These are phyloP conservation scores for Amaranthus hypochondriacus DNA, from an alignment of 148 eudicot genomes.

Conservation along the genomic window DNA sequence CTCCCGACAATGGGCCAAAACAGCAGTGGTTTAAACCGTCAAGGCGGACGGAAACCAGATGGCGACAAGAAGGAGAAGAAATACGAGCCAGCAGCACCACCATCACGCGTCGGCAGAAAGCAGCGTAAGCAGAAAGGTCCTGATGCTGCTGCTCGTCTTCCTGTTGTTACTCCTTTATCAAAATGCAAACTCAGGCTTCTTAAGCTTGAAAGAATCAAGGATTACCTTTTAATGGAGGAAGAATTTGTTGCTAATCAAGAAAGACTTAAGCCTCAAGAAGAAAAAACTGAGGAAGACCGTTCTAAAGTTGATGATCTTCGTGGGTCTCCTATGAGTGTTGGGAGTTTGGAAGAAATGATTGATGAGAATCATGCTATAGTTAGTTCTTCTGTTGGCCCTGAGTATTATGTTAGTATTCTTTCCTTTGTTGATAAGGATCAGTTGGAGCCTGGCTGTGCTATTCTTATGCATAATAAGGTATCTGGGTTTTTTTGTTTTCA, in stretches of 20 bases:
- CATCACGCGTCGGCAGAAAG: slow-evolving; percentile 83
- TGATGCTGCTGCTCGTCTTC: slow-evolving; percentile 73
- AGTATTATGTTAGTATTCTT: slow-evolving; percentile 83
- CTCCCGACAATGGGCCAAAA: slow-evolving; percentile 65
- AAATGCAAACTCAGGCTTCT: slow-evolving; percentile 83
- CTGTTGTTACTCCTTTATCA: slow-evolving; percentile 64
- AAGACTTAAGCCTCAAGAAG: slow-evolving; percentile 86
- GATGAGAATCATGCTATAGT: slow-evolving; percentile 99
- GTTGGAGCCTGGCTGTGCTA: slow-evolving; percentile 90
- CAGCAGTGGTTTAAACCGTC: slow-evolving; percentile 65
- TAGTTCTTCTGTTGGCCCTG: slow-evolving; percentile 86
- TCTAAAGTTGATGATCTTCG: slow-evolving; percentile 85
- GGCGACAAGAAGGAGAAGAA: slow-evolving; percentile 78
- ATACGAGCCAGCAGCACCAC: slow-evolving; percentile 84
- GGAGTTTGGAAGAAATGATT: slow-evolving; percentile 85
- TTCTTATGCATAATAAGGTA: slow-evolving; percentile 97
- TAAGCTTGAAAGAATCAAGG: slow-evolving; percentile 79
- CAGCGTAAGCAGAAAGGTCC: slow-evolving; percentile 84
- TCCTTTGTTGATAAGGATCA: slow-evolving; percentile 96
- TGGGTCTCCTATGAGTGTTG: slow-evolving; percentile 97
- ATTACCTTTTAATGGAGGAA: slow-evolving; percentile 85
- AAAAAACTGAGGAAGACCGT: slow-evolving; percentile 92
- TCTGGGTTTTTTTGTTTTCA: not conserved
- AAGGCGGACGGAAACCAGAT: slow-evolving; percentile 39
- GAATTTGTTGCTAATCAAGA: slow-evolving; percentile 95